Conservation (phyloP, 345 rosid species). For the Bruguiera parviflora region DNA sequence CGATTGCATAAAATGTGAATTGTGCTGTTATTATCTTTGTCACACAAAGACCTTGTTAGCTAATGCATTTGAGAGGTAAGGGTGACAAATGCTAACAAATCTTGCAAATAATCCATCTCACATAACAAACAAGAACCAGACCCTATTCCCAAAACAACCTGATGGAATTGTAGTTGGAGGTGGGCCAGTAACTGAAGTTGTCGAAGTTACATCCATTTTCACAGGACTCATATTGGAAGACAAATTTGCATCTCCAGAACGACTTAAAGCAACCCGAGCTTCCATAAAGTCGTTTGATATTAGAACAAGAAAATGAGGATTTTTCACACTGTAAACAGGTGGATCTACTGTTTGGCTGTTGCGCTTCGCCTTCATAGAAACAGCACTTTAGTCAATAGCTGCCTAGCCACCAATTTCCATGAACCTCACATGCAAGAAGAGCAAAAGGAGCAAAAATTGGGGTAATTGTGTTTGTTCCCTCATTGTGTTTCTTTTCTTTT, state of each 20-base stretch:
- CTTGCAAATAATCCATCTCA: conserved; percentile 19
- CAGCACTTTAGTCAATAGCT: conserved; percentile 21
- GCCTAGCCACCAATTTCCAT: conserved; percentile 14
- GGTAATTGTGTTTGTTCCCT: not conserved
- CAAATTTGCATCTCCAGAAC: conserved; percentile 60
- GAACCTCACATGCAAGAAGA: conserved; percentile 4
- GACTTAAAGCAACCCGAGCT: conserved; percentile 84
- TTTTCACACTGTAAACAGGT: conserved; percentile 58
- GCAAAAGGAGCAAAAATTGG: not conserved
- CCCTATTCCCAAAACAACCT: conserved; percentile 41
- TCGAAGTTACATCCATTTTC: conserved; percentile 74
- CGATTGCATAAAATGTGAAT: not conserved
- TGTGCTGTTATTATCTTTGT: not conserved
- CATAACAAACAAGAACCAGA: not conserved
- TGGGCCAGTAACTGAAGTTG: conserved; percentile 61
- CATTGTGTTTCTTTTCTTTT: not conserved
- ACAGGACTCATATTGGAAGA: conserved; percentile 67
- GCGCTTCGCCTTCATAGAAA: conserved; percentile 70
- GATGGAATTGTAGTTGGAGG: conserved; percentile 56
- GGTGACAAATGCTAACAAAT: conserved; percentile 2
- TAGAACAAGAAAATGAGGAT: conserved; percentile 72
- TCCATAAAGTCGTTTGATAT: conserved; percentile 88
- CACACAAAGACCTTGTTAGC: not conserved
- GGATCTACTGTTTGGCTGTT: conserved; percentile 63
- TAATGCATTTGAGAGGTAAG: not conserved